Conservation (phyloP, 2,329 filamentous ascomycete genomes). For the Sporothrix curviconia region DNA sequence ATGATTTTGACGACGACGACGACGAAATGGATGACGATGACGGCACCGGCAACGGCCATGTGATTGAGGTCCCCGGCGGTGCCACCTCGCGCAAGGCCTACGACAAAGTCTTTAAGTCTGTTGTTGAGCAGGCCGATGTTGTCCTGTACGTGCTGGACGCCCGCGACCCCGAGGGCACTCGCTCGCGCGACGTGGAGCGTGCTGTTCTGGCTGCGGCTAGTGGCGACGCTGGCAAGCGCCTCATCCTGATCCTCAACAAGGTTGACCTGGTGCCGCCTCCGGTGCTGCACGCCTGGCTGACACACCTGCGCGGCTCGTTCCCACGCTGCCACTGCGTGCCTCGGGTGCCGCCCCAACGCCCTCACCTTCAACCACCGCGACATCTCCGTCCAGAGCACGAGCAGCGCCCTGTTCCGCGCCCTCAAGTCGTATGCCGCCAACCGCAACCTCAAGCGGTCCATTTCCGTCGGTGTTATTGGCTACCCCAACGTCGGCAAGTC, state of each 20-base stretch:
- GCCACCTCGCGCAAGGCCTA: constrained; percentile 75
- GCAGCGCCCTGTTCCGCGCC: constrained; percentile 76
- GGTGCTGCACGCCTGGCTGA: constrained; percentile 78
- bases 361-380: constrained; percentile 90
- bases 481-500: constrained; percentile 97
- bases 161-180: constrained; percentile 81
- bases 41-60: constrained; percentile 42
- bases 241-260: constrained; percentile 93
- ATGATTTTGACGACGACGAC: constrained; percentile 36
- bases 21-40: constrained; percentile 49
- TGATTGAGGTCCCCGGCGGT: constrained; percentile 43
- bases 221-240: constrained; percentile 54
- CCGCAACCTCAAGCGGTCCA: constrained; percentile 78
- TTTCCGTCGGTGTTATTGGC: constrained; percentile 88
- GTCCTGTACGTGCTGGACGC: constrained; percentile 91
- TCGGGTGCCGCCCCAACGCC: constrained; percentile 77
- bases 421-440: constrained; percentile 82
- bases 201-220: constrained; percentile 80
- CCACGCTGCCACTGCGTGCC: constrained; percentile 85
- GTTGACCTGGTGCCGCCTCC: constrained; percentile 81
- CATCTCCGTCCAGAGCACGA: constrained; percentile 78
- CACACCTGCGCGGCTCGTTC: constrained; percentile 80
- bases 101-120: constrained; percentile 93
- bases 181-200: constrained; percentile 84
- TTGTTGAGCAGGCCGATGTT: constrained; percentile 82